A percentile compares a stretch with the other conserved stretches of the same genome.
These are phyloP conservation scores for Lipomyces spencermartinsiae DNA, from an alignment of 805 yeast species.

Conservation along the genomic window DNA sequence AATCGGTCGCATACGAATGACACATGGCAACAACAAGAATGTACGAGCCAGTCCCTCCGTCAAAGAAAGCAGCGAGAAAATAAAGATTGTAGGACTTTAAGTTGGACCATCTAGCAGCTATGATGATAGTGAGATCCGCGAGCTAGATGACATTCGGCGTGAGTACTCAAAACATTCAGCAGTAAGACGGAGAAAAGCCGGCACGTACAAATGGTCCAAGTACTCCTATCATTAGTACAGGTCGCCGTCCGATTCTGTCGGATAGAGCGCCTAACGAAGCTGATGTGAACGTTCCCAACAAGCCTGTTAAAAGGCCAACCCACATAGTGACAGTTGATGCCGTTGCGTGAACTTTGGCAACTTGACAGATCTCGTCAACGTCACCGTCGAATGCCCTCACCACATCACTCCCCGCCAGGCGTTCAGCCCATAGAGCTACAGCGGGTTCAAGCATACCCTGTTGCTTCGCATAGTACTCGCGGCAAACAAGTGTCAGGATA, in stretches of 20 bases:
- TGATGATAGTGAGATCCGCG: constrained; percentile 22
- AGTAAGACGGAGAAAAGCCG: neutral
- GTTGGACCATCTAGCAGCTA: constrained; percentile 20
- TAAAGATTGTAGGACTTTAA: constrained; percentile 29
- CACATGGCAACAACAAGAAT: constrained; percentile 32
- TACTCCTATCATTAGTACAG: constrained; percentile 15
- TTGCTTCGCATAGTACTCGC: constrained; percentile 23
- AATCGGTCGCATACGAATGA: constrained; percentile 34
- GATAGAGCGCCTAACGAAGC: constrained; percentile 25
- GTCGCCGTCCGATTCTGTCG: constrained; percentile 28
- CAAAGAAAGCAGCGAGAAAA: constrained; percentile 23
- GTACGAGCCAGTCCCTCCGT: constrained; percentile 30
- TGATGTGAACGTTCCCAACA: constrained; percentile 25
- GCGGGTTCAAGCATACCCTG: constrained; percentile 10
- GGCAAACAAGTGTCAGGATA: constrained; percentile 27
- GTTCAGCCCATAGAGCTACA: neutral
- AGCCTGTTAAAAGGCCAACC: constrained; percentile 31
- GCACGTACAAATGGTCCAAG: constrained; percentile 29
- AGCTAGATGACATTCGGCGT: constrained; percentile 6
- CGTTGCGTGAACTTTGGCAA: constrained; percentile 24
- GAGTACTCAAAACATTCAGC: neutral
- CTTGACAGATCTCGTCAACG: constrained; percentile 28
- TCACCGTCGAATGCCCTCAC: constrained; percentile 15
- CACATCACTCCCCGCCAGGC: neutral
- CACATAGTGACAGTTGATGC: constrained; percentile 27